Percentiles rank a stretch among this genome's conserved stretches.
phyloP scores from a whole-genome alignment of 768 basidiomycete genomes.

The Baorangia bicolor region DNA sequence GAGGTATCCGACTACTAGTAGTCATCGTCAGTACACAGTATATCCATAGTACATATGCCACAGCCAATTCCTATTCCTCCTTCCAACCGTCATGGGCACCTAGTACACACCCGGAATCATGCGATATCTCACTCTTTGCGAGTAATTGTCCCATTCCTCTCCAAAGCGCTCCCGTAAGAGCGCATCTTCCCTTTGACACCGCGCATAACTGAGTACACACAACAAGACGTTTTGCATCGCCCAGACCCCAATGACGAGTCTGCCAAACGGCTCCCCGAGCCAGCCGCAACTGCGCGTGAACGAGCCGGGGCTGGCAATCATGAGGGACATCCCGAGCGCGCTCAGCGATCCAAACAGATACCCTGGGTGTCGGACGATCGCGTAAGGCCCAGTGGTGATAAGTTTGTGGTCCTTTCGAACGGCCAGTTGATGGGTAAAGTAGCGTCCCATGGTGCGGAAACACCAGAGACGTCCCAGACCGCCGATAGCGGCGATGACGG shows the following conservation, averaged over 20 bases:
- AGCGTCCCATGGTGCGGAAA: conserved; percentile 31
- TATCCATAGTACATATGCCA: neutral
- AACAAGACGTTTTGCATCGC: conserved; percentile 22
- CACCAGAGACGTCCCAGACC: conserved; percentile 37
- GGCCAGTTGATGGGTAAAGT: conserved; percentile 37
- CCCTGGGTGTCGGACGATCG: conserved; percentile 36
- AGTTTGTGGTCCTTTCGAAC: conserved; percentile 32
- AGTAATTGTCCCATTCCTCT: conserved; percentile 25
- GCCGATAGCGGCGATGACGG: conserved; percentile 28
- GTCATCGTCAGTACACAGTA: neutral
- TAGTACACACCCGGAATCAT: conserved; percentile 30
- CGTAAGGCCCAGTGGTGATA: conserved; percentile 36
- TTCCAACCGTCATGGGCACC: neutral
- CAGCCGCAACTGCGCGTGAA: conserved; percentile 26
- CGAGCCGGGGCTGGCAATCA: conserved; percentile 33
- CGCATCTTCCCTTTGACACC: conserved; percentile 28
- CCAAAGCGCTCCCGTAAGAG: conserved; percentile 21
- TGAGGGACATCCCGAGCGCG: conserved; percentile 31
- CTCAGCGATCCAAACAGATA: conserved; percentile 29
- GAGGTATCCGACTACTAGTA: neutral
- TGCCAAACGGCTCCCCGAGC: conserved; percentile 22
- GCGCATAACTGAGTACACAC: conserved; percentile 29
- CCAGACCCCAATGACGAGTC: conserved; percentile 29
- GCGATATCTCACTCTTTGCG: conserved; percentile 23
- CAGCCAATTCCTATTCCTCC: neutral